Base-by-base conservation (phyloP, 1,284 basidiomycete genomes). In the Rhodotorula glutinis region DNA sequence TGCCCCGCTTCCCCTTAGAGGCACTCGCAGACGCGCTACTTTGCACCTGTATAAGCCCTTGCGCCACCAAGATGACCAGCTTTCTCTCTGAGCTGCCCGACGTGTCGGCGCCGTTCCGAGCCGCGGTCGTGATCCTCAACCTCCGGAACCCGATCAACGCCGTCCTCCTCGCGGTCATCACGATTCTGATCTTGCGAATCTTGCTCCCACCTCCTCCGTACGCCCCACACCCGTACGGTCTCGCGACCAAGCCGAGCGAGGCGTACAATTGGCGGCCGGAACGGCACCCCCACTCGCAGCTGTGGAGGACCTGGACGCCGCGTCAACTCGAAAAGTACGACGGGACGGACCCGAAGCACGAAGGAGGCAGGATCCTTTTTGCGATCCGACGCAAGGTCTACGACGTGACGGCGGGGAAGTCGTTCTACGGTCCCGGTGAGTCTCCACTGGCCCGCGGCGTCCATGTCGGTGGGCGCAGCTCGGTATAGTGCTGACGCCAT, bases 301-400 rank as follows among this genome's bases (percentile, higher is more conserved):
- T 72, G 3, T 77, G 75, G 76, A 57, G 67, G 46, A 64, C 44
- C 19, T 76, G 64, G 61, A 76, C 75, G 10, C 75, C 75, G 2
- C 44, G 56, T 11, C 58, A 73, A 21, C 62, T 76, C 40, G 21
- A 57, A 16, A 38, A 53, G 2, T 77, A 70, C 46, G 69, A 75
- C 58, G 75, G 75, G 11, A 68, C 63, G 2, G 41, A 46, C n/a
- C 38, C 57, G 17, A 33, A 41, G 7, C 46, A 29, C 21, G 53
- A 53, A 21, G 23, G 27, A 3, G 61, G 61, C 25, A 60, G 63
- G 29, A 69, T 76, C 56, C 54, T 76, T 38, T 68, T 76, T 43
- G 75, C 75, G 16, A 72, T 76, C 17, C 57, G 74, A 25, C 54
- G 75, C 38, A 75, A 74, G 61, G 74, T 76, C 14, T 76, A 75